These are phyloP conservation scores for Arachis monticola DNA, from an alignment of 331 rosid species.

Conservation along the genomic window DNA sequence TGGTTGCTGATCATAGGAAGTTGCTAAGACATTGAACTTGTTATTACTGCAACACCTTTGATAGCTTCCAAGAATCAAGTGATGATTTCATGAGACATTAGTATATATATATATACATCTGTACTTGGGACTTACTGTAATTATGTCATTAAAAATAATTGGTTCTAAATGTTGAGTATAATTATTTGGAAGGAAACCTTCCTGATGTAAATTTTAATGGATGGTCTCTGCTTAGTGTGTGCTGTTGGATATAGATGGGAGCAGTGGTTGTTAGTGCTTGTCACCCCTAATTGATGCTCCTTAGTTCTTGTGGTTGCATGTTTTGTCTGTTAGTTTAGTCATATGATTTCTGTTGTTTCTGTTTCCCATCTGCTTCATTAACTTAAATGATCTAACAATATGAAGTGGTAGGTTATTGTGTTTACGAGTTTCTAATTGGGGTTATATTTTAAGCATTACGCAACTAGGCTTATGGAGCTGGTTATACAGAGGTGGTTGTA, in stretches of 20 bases:
- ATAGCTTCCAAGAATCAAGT: slow-evolving; percentile 23
- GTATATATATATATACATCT: slow-evolving; percentile 39
- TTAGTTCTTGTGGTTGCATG: slow-evolving; percentile 16
- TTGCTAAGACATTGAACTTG: slow-evolving; percentile 29
- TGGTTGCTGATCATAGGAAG: slow-evolving; percentile 27
- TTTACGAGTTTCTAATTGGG: too few species aligned
- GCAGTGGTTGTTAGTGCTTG: background rate
- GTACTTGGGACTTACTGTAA: slow-evolving; percentile 40
- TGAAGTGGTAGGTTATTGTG: too few species aligned
- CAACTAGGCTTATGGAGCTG: too few species aligned
- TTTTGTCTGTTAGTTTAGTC: background rate
- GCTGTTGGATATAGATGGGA: slow-evolving; percentile 35
- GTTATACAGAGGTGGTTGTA: too few species aligned
- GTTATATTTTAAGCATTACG: too few species aligned
- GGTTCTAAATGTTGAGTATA: slow-evolving; percentile 45
- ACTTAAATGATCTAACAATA: background rate
- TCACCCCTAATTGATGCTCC: background rate
- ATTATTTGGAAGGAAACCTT: slow-evolving; percentile 63
- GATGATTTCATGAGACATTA: slow-evolving; percentile 44
- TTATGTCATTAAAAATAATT: slow-evolving; percentile 46
- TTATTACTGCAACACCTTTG: slow-evolving; percentile 37
- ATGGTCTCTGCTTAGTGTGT: slow-evolving; percentile 40
- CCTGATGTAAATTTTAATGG: slow-evolving; percentile 49
- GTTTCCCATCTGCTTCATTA: background rate
- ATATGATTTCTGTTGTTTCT: slow-evolving; percentile 3